Base-by-base conservation (phyloP, 2,329 filamentous ascomycete species). In the Camillea tinctor region DNA sequence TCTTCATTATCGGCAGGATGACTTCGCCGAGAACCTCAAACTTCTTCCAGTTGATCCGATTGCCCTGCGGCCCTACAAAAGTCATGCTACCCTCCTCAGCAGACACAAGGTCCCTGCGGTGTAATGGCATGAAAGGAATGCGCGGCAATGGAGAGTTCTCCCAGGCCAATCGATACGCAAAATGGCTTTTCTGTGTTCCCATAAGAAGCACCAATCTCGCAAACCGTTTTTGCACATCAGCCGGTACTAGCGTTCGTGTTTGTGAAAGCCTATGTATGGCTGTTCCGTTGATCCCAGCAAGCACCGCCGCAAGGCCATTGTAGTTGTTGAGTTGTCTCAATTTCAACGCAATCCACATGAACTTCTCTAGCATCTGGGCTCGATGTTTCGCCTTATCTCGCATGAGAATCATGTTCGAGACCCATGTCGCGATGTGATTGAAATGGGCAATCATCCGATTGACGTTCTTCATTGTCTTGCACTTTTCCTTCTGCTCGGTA, bases 1-100 rank as follows among this genome's bases (percentile, higher is more conserved):
- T 97, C 76, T 89, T 90, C 84, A 97, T 96, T 57, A 99, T 88
- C 1, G 92, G 90, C 61, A 97, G 81, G 56, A 98, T 84, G 4
- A 97, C 91, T 68, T 98, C 94, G 6, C 93, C 93, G 76, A 98
- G 88, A 30, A 99, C 89, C 75, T 98, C 94, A 70, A 98, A 99
- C 73, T 99, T 99, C 76, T 90, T 93, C 95, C 95, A 99, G 73
- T 98, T 98, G 73, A 99, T 91, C 55, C 91, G 83, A 64, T 92
- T 86, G 64, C 82, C 86, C 61, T 86, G 83, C 1, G 85, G 82
- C 7, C 90, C 92, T 1, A 98, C 80, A 73, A 97, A 94, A 0
- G 95, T 98, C 70, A 86, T 87, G 75, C 95, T 97, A 36, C 94
- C 95, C 75, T 97, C 91, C 71, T 96, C 92, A 0, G 95, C 94